These are phyloP conservation scores for Lantana camara DNA, from an alignment of 257 asterid genomes.

Conservation along the genomic window DNA sequence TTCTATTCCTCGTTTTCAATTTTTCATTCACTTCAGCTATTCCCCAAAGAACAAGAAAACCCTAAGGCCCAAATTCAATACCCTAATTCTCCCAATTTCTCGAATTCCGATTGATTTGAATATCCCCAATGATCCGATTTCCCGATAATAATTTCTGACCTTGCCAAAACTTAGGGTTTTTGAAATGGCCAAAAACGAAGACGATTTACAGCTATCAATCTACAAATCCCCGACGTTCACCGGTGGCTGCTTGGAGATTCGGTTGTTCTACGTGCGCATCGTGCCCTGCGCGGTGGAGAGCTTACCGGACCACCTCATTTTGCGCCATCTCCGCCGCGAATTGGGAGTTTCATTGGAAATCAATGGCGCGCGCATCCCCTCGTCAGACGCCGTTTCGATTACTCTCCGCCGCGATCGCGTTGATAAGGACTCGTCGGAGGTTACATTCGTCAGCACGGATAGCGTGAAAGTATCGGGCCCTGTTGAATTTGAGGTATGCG, in stretches of 20 bases:
- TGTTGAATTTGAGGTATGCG: conserved; percentile 70
- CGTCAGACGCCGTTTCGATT: conserved; percentile 56
- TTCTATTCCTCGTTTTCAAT: too few relatives aligned
- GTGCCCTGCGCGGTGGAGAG: conserved; percentile 54
- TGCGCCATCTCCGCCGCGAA: conserved; percentile 68
- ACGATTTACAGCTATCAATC: conserved; percentile 43
- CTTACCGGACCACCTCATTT: conserved; percentile 57
- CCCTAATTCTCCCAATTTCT: too few relatives aligned
- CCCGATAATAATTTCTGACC: not conserved
- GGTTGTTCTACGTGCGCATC: conserved; percentile 69
- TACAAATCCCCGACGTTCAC: conserved; percentile 52
- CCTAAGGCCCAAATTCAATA: conserved; percentile 19
- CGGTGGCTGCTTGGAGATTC: conserved; percentile 68
- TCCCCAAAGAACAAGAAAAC: conserved; percentile 4
- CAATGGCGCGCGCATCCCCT: conserved; percentile 57
- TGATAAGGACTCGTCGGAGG: conserved; percentile 67
- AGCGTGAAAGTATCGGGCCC: conserved; percentile 61
- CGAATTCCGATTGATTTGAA: not conserved
- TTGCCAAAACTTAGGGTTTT: conserved; percentile 16
- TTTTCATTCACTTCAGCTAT: too few relatives aligned
- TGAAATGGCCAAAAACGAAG: conserved; percentile 48
- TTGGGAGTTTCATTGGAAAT: conserved; percentile 58
- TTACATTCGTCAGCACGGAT: conserved; percentile 70
- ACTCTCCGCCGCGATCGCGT: conserved; percentile 72
- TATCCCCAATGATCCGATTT: conserved; percentile 14